phyloP scores from a whole-genome alignment of 225 moss, liverwort and hornwort species.

The Marchantia polymorpha region DNA sequence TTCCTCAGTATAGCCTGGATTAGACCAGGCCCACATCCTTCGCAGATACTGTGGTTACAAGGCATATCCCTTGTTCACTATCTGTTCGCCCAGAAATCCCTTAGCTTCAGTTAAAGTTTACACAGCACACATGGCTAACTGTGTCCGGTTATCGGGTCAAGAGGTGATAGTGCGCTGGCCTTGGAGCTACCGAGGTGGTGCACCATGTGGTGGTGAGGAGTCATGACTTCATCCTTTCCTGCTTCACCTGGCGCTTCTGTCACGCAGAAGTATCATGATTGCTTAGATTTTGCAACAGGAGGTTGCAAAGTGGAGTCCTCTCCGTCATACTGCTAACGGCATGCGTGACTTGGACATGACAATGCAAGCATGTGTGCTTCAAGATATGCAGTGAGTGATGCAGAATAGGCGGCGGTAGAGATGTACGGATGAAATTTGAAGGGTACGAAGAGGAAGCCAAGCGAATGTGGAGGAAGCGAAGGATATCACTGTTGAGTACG shows the following conservation, averaged over 20 bases:
- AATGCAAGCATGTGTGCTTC: constrained; percentile 32
- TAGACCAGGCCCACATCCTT: constrained; percentile 37
- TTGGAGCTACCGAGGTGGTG: constrained; percentile 26
- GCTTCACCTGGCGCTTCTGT: constrained; percentile 18
- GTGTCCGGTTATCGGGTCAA: constrained; percentile 24
- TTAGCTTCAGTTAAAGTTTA: constrained; percentile 29
- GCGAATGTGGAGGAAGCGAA: constrained; percentile 31
- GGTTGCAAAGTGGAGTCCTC: constrained; percentile 23
- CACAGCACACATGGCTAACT: constrained; percentile 29
- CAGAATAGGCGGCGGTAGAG: constrained; percentile 39
- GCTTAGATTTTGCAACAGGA: constrained; percentile 24
- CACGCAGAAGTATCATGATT: constrained; percentile 11
- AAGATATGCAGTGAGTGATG: constrained; percentile 39
- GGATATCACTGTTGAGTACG: constrained; percentile 31
- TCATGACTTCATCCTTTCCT: constrained; percentile 14
- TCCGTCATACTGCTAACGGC: constrained; percentile 13
- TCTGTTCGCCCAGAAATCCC: constrained; percentile 23
- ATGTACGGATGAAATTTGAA: constrained; percentile 22
- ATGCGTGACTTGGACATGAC: constrained; percentile 17
- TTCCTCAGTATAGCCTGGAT: constrained; percentile 47
- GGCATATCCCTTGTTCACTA: constrained; percentile 23
- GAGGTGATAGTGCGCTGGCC: constrained; percentile 12
- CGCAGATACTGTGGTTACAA: constrained; percentile 25
- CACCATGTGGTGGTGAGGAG: constrained; percentile 20
- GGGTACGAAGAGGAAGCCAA: constrained; percentile 12